Base-by-base conservation (phyloP, 2,329 filamentous ascomycete species). In the Fusarium sp. region DNA sequence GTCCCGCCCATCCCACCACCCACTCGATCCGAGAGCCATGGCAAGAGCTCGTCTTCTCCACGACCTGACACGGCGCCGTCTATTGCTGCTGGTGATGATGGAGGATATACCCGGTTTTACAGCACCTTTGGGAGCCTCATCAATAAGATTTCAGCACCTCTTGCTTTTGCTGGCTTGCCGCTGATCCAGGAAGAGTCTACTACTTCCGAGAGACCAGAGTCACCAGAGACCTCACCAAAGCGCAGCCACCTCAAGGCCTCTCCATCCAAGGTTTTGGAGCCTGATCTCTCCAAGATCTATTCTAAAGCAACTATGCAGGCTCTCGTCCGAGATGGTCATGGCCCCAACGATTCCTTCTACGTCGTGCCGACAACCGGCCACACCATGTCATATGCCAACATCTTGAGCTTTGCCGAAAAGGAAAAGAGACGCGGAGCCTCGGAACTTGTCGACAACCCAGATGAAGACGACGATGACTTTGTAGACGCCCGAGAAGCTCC, bases 91-190 rank as follows among this genome's bases (percentile, higher is more conserved):
- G 70, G 74, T 3, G 82, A 80, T 72, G 93, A 97, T 31, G 93
- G 95, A 61, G 90, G 92, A 6, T 99, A 97, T 77, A 88, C 92
- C 6, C 89, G 90, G 58, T 99, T 98, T 81, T 99, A 98, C 80
- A 94, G 87, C 63, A 93, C 93, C 1, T 97, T 97, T 75, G 93
- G 94, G 60, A 93, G 87, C 58, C 87, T 97, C 51, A 92, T 98
- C 76, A 96, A 93, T 66, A 91, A 90, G 73, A 87, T 98, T 11
- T 96, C 95, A 0, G 93, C 94, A 0, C 94, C 94, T 1, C 83
- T 99, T 29, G 95, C 94, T 4, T 99, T 97, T 81, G 93, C 96
- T 4, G 95, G 95, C 1, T 86, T 99, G 8, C 96, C 96, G 0
- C 84, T 99, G 5, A 87, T 88, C 27, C 75, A 83, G 16, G 83